Evolutionary conservation across 1,284 basidiomycete genomes (phyloP), one percentile per base, ranked within the genome.

Genomic region (Ustilago vetiveriae): DNA sequence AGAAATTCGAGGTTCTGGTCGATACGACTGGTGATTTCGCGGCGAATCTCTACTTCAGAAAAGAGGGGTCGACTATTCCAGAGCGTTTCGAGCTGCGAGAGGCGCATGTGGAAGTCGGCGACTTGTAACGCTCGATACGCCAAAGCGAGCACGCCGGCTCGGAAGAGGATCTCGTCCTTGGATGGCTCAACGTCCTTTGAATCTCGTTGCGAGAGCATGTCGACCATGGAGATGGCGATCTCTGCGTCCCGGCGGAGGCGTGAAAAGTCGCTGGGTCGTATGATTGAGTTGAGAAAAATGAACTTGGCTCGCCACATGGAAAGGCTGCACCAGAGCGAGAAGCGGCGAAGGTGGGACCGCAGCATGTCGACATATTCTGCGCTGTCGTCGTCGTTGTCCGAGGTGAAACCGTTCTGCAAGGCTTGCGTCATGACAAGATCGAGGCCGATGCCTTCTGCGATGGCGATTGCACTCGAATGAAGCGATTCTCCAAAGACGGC

Each of bases 321-420:
- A 17, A 58, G 55, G 33, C 57, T 59, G 36, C 49, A 59, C 57
- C 57, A 59, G 21, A 59, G 50, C 40, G 57, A 59, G 33, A 59
- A 59, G 39, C 40, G 57, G 19, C 45, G 38, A 13, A 59, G 24
- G 17, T 43, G 40, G 17, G 13, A 29, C 6, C 38, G 47, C 5
- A 51, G n/a, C 19, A 11, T 26, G 6, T 33, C 42, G 26, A 46
- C 7, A n/a, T 26, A 24, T 9, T 40, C 24, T 4, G 17, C 21
- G 13, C 32, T n/a, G 10, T 19, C n/a, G n/a, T 37, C 23, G 16
- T 19, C 11, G 11, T 19, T 14, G 32, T 43, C 24, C 17, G 19
- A 4, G 19, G 9, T 21, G 53, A 26, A 16, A 16, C 24, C 36
- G 22, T 47, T 21, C 22, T 46, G 49, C 9, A 17, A 22, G 38